These are phyloP conservation scores for Ceratobasidium sp. DNA, from an alignment of 1,284 basidiomycete genomes.

Conservation along the genomic window DNA sequence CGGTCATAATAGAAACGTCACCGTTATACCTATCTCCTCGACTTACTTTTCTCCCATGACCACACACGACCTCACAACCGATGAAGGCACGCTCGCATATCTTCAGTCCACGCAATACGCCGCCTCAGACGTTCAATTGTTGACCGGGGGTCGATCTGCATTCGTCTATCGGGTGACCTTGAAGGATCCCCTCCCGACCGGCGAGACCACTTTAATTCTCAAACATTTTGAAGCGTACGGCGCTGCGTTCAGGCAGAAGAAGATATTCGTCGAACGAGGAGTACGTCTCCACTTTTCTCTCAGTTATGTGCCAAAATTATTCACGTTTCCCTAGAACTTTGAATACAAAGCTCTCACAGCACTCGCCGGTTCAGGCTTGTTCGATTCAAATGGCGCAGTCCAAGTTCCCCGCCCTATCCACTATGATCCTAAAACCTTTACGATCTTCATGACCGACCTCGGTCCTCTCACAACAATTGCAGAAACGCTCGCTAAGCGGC, in stretches of 20 bases:
- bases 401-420: slow-evolving; percentile 5
- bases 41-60: no score
- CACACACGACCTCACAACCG: slow-evolving; percentile 9
- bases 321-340: not conserved
- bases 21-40: no score
- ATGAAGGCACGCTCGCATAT: not conserved
- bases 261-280: not conserved
- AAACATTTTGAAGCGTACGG: slow-evolving; percentile 12
- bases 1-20: no score
- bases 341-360: slow-evolving; percentile 14
- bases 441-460: slow-evolving; percentile 23
- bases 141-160: slow-evolving; percentile 4
- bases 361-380: not conserved
- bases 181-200: not conserved
- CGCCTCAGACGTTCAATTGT: not conserved
- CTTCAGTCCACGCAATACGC: not conserved
- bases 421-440: slow-evolving; percentile 12
- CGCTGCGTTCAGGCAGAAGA: not conserved
- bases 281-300: not conserved
- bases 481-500: not conserved
- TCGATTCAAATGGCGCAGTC: slow-evolving; percentile 1
- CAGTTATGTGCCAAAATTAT: not conserved
- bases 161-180: not conserved
- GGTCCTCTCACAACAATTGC: not conserved
- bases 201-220: not conserved